Percentiles rank a stretch among this genome's conserved stretches.
These are phyloP conservation scores for Saturnispora halmiae DNA, from an alignment of 805 yeast species.

Conservation along the genomic window DNA sequence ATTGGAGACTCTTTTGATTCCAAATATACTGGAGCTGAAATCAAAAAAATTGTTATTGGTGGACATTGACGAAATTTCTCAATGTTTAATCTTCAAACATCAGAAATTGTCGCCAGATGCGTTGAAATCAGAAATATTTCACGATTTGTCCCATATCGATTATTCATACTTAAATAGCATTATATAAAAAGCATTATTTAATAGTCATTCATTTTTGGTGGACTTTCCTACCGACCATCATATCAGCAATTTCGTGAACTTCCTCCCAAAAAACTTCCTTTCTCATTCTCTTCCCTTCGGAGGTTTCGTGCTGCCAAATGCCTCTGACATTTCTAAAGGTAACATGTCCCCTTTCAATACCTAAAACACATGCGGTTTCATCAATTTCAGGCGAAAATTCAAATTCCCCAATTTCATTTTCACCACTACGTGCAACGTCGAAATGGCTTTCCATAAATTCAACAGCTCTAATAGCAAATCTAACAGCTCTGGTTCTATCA, in stretches of 20 bases:
- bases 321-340: slow-evolving; percentile 64
- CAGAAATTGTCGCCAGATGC: neutral
- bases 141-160: neutral
- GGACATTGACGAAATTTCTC: slow-evolving; percentile 19
- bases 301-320: slow-evolving; percentile 83
- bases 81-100: slow-evolving; percentile 15
- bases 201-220: neutral
- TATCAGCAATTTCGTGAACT: slow-evolving; percentile 71
- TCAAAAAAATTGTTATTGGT: slow-evolving; percentile 20
- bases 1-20: no score
- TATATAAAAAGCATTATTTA: slow-evolving; percentile 12
- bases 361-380: slow-evolving; percentile 71
- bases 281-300: slow-evolving; percentile 74
- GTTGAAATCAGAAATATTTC: neutral
- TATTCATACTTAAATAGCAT: neutral
- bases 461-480: slow-evolving; percentile 61
- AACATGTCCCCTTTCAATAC: slow-evolving; percentile 70
- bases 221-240: slow-evolving; percentile 61
- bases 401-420: slow-evolving; percentile 27
- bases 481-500: slow-evolving; percentile 67
- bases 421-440: slow-evolving; percentile 16
- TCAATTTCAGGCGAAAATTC: slow-evolving; percentile 23
- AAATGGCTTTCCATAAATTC: slow-evolving; percentile 49
- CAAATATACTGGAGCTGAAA: slow-evolving; percentile 12
- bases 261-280: slow-evolving; percentile 77